Evolutionary conservation across 306 rosid species (phyloP).

Genomic region (Datisca glomerata): DNA sequence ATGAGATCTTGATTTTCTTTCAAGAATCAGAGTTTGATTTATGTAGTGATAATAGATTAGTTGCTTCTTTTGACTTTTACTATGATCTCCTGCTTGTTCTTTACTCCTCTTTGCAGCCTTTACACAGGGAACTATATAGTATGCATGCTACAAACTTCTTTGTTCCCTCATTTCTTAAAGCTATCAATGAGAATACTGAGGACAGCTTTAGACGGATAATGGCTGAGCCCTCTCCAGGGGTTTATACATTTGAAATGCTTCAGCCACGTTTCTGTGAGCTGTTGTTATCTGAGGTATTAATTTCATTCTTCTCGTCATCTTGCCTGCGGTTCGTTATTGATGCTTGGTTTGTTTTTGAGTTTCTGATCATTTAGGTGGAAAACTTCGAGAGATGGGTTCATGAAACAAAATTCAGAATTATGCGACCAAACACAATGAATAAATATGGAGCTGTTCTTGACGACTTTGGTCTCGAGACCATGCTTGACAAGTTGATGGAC

Average conservation of each 20-base stretch:
- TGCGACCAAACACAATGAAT: constrained; percentile 96
- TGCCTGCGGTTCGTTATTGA: constrained; percentile 5
- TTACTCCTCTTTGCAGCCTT: constrained; percentile 40
- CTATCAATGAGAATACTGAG: constrained; percentile 56
- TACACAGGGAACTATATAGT: constrained; percentile 52
- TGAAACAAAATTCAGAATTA: constrained; percentile 59
- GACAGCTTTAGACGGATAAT: constrained; percentile 52
- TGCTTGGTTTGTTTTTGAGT: not conserved
- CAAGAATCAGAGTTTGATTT: constrained; percentile 13
- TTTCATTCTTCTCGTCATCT: constrained; percentile 16
- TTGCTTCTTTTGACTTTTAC: no score
- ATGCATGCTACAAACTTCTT: constrained; percentile 61
- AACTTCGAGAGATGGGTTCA: constrained; percentile 85
- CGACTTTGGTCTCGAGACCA: constrained; percentile 78
- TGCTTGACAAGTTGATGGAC: constrained; percentile 74
- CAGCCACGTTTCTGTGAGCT: constrained; percentile 69
- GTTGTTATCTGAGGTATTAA: constrained; percentile 85
- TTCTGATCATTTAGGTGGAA: constrained; percentile 70
- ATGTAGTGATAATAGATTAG: no score
- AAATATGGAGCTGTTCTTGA: constrained; percentile 87
- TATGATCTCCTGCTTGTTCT: no score
- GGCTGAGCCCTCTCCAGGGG: constrained; percentile 48
- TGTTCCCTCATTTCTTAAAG: constrained; percentile 79
- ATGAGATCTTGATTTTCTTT: constrained; percentile 3
- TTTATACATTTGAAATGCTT: constrained; percentile 79